Evolutionary conservation across 2,329 filamentous ascomycete species (phyloP), one percentile per base, ranked within the genome.

Genomic region (Xylariaceae sp.): DNA sequence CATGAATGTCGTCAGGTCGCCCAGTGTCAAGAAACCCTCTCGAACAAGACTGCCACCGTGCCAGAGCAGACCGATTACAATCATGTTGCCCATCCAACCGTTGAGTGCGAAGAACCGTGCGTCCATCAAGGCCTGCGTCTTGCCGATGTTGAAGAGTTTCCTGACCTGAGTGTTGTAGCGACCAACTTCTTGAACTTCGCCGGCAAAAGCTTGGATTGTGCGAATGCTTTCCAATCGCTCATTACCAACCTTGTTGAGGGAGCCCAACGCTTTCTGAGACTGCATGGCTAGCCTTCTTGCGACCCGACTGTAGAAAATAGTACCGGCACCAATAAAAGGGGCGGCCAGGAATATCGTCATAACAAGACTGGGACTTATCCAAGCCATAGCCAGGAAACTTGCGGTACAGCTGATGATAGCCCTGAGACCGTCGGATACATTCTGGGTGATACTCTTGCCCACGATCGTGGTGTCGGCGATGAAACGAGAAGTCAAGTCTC

Each of bases 391-490:
- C 53, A 84, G 84, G 68, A 99, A 89, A 2, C 94, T 95, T 60
- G 93, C 93, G 37, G 84, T 86, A 66, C 94, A 94, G 66, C 92
- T 96, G 62, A 99, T 93, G 37, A 94, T 77, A 13, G 94, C 88
- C 62, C 94, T 84, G 55, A 99, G 81, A n/a, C 94, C 94, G 75
- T 99, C 94, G 4, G 93, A 97, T 53, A 99, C 78, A 71, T 99
- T 99, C 72, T 97, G 93, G 0, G 94, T 99, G 65, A 99, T 96
- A 69, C 92, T 96, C 76, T 99, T 99, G 71, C 93, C 94, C 57
- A 99, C 94, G 70, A 99, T 95, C 70, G 97, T 91, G 0, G 94
- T 97, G 73, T 99, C 95, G 1, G 92, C 96, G 69, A 93, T 92
- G 51, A 99, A 84, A 44, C 95, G 88, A 44, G 93, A 97, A 70